Percentiles rank a stretch among this genome's conserved stretches.
phyloP scores from a whole-genome alignment of 805 yeast genomes.

The Myxozyma monticola region DNA sequence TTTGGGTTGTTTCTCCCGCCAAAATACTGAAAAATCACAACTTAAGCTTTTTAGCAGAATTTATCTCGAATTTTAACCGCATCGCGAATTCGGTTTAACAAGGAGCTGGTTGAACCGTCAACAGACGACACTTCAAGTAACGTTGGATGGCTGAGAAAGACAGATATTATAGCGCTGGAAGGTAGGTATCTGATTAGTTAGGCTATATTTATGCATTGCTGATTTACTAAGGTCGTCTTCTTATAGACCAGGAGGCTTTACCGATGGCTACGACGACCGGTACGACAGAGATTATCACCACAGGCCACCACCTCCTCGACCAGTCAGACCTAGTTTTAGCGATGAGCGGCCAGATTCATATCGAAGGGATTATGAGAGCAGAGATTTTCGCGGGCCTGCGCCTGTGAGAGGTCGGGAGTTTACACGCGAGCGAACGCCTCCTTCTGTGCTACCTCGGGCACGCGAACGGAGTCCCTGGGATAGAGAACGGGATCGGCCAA shows the following conservation, averaged over 20 bases:
- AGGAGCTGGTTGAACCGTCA: not conserved
- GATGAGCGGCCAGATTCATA: no score
- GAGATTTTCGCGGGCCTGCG: constrained; percentile 4
- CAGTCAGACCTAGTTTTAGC: no score
- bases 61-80: no score
- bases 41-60: no score
- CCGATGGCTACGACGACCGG: constrained; percentile 11
- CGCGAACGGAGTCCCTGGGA: constrained; percentile 24
- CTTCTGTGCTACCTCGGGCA: constrained; percentile 1
- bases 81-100: no score
- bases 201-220: not conserved
- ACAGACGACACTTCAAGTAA: no score
- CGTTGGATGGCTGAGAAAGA: constrained; percentile 16
- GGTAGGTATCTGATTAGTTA: not conserved
- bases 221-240: constrained; percentile 10
- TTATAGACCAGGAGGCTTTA: constrained; percentile 13
- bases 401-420: constrained; percentile 5
- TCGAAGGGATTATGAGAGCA: constrained; percentile 7
- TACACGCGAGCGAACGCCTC: constrained; percentile 8
- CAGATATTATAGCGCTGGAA: constrained; percentile 11
- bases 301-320: no score
- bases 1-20: no score
- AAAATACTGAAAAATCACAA: no score
- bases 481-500: constrained; percentile 8
- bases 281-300: no score